Conservation (phyloP, 1,284 basidiomycete genomes). For the Melampsora larici-populina region DNA sequence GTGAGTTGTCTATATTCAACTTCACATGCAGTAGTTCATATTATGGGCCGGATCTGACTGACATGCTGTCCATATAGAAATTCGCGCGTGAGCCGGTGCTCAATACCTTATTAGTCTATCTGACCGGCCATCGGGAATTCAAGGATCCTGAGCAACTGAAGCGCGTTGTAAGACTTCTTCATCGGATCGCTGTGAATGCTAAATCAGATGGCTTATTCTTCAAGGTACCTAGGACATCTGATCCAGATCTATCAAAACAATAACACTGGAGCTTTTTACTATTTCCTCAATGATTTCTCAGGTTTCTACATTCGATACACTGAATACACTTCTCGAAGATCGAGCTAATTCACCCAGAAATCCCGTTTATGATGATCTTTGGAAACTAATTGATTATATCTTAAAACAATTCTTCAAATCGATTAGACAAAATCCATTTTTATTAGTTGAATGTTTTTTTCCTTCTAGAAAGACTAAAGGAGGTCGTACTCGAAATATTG, state of each 20-base stretch:
- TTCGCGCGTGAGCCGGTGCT: constrained; percentile 80
- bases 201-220: constrained; percentile 90
- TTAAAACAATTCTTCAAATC: constrained; percentile 88
- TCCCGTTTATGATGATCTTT: constrained; percentile 74
- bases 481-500: no score
- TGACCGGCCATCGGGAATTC: constrained; percentile 76
- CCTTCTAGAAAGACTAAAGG: constrained; percentile 24
- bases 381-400: constrained; percentile 75
- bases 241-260: neutral
- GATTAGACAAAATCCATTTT: constrained; percentile 71
- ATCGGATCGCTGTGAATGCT: constrained; percentile 79
- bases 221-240: constrained; percentile 62
- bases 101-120: constrained; percentile 73
- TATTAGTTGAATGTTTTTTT: constrained; percentile 69
- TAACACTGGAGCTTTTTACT: neutral
- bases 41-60: constrained; percentile 4
- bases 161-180: constrained; percentile 76
- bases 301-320: constrained; percentile 79
- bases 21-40: no score
- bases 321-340: constrained; percentile 74
- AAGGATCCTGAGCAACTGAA: constrained; percentile 74
- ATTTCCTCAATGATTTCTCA: constrained; percentile 53
- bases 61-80: constrained; percentile 58
- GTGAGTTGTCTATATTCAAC: no score
- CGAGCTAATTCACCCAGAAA: constrained; percentile 70